Evolutionary conservation across 441 rosid species (phyloP).

Genomic region (Jatropha multifida): DNA sequence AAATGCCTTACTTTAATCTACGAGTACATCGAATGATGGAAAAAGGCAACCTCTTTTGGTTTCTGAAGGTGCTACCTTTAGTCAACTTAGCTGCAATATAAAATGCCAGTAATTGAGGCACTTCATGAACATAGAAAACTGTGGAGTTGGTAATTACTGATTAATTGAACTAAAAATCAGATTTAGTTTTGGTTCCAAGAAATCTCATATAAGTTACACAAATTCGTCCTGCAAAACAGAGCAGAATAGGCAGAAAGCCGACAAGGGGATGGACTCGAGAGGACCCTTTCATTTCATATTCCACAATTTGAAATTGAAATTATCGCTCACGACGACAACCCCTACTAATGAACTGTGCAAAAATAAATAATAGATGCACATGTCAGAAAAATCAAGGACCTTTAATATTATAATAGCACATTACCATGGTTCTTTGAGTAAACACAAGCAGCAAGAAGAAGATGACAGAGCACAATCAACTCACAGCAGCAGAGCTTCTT

Average conservation of each 20-base stretch:
- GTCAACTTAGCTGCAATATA: neutral
- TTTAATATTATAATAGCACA: neutral
- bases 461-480: slow-evolving; percentile 31
- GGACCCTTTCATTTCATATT: neutral
- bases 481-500: slow-evolving; percentile 24
- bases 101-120: neutral
- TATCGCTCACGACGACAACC: neutral
- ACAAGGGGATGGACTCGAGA: neutral
- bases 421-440: slow-evolving; percentile 50
- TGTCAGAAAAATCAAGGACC: neutral
- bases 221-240: neutral
- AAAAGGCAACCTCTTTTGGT: neutral
- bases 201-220: neutral
- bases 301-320: slow-evolving; percentile 1
- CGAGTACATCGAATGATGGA: neutral
- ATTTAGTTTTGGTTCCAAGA: neutral
- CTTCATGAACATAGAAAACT: neutral
- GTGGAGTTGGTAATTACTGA: neutral
- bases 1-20: neutral
- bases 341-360: neutral
- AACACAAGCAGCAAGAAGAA: slow-evolving; percentile 38
- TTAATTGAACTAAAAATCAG: neutral
- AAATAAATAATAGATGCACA: neutral
- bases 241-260: neutral
- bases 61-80: neutral